Percentiles rank a stretch among this genome's conserved stretches.
phyloP scores from a whole-genome alignment of 164 flowering plant species.

The Tetracentron sinense region DNA sequence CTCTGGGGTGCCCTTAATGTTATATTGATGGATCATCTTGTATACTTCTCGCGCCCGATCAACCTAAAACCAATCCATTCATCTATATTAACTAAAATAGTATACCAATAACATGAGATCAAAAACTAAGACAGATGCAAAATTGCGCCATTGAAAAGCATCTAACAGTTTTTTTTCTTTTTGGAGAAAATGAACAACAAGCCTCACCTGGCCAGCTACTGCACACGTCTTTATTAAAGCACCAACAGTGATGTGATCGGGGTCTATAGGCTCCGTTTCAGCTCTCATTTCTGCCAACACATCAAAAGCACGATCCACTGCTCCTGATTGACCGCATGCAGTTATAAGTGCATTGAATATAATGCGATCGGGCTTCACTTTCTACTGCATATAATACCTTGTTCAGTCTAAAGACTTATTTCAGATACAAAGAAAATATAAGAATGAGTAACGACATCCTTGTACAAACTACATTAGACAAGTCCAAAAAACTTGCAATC shows the following conservation, averaged over 20 bases:
- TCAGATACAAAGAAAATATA: neutral
- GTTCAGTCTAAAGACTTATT: conserved; percentile 26
- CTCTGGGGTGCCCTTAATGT: conserved; percentile 88
- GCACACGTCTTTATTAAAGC: conserved; percentile 84
- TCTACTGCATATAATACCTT: conserved; percentile 68
- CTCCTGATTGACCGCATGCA: conserved; percentile 95
- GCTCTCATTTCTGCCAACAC: conserved; percentile 86
- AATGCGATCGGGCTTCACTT: conserved; percentile 96
- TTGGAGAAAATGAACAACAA: neutral
- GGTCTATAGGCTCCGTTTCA: conserved; percentile 72
- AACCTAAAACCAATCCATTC: conserved; percentile 40
- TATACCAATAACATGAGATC: neutral
- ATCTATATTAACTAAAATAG: neutral
- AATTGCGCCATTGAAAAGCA: conserved; percentile 3
- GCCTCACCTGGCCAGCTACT: conserved; percentile 76
- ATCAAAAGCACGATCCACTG: conserved; percentile 97
- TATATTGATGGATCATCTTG: conserved; percentile 68
- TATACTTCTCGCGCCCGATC: conserved; percentile 82
- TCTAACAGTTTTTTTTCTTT: neutral
- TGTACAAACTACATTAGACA: conserved; percentile 2
- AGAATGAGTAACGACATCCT: neutral
- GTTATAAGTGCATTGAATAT: conserved; percentile 95
- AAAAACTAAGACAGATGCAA: neutral
- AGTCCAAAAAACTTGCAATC: neutral
- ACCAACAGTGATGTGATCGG: conserved; percentile 91